phyloP scores from a whole-genome alignment of 1,284 basidiomycete genomes.

The Ganoderma multipileum region DNA sequence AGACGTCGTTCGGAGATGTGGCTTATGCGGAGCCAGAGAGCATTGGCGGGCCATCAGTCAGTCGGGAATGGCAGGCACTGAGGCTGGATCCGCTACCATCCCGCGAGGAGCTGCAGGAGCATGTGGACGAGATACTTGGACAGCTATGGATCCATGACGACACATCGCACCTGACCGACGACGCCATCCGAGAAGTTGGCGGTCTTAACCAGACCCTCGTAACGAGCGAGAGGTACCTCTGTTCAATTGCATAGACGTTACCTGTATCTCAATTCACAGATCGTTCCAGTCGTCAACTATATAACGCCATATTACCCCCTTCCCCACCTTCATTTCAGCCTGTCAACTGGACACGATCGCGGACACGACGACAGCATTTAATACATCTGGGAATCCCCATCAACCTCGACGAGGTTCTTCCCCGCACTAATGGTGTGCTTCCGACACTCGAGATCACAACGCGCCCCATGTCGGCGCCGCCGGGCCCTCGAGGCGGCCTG shows the following conservation, averaged over 20 bases:
- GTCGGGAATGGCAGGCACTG: conserved; percentile 65
- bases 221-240: conserved; percentile 71
- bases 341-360: conserved; percentile 91
- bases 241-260: conserved; percentile 20
- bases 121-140: conserved; percentile 70
- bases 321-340: conserved; percentile 72
- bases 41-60: conserved; percentile 51
- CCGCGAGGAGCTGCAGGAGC: conserved; percentile 59
- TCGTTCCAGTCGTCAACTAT: conserved; percentile 72
- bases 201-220: conserved; percentile 82
- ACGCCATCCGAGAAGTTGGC: conserved; percentile 79
- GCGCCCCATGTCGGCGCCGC: conserved; percentile 81
- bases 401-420: conserved; percentile 90
- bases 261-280: conserved; percentile 38
- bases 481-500: conserved; percentile 55
- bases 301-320: conserved; percentile 70
- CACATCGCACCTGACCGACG: conserved; percentile 64
- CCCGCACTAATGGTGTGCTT: conserved; percentile 73
- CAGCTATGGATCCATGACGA: conserved; percentile 65
- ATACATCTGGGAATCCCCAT: conserved; percentile 92
- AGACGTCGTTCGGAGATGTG: conserved; percentile 46
- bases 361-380: conserved; percentile 87
- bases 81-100: conserved; percentile 70
- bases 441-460: conserved; percentile 85
- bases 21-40: conserved; percentile 31